A percentile compares a stretch with the other conserved stretches of the same genome.
phyloP scores from a whole-genome alignment of 2,329 filamentous ascomycete species.

The Pseudonectria foliicola region DNA sequence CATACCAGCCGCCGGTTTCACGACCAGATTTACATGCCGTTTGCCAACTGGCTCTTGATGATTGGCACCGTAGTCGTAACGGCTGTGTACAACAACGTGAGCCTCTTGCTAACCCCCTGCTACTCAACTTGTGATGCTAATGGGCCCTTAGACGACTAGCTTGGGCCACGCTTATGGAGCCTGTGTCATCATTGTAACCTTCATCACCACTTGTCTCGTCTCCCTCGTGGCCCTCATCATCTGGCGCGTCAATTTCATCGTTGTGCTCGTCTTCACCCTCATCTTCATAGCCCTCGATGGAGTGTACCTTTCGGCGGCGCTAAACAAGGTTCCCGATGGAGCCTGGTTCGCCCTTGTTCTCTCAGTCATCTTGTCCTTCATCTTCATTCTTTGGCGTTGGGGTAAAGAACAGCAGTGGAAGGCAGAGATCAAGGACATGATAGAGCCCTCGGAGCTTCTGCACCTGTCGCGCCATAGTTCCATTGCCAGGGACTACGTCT shows the following conservation, averaged over 20 bases:
- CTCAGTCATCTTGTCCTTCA: slow-evolving; percentile 50
- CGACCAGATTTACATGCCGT: slow-evolving; percentile 69
- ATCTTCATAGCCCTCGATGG: slow-evolving; percentile 61
- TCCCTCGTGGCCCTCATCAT: slow-evolving; percentile 64
- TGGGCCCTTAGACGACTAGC: slow-evolving; percentile 45
- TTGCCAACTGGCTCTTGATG: slow-evolving; percentile 73
- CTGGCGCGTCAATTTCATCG: slow-evolving; percentile 54
- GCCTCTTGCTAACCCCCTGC: slow-evolving; percentile 9
- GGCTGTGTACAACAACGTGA: slow-evolving; percentile 62
- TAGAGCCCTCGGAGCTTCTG: slow-evolving; percentile 37
- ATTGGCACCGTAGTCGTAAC: slow-evolving; percentile 68
- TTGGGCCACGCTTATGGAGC: slow-evolving; percentile 72
- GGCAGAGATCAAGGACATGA: slow-evolving; percentile 57
- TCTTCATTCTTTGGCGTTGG: slow-evolving; percentile 72
- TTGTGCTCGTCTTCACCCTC: slow-evolving; percentile 57
- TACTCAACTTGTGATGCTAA: background rate
- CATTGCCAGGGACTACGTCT: slow-evolving; percentile 9
- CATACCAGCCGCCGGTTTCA: slow-evolving; percentile 66
- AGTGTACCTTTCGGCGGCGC: slow-evolving; percentile 60
- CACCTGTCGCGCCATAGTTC: slow-evolving; percentile 19
- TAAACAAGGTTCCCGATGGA: slow-evolving; percentile 67
- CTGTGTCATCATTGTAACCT: slow-evolving; percentile 74
- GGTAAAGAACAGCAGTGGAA: slow-evolving; percentile 73
- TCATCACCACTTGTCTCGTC: slow-evolving; percentile 70
- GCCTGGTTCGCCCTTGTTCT: slow-evolving; percentile 72